Conservation (phyloP, 2,329 filamentous ascomycete species). For the Ophiostoma piceae region DNA sequence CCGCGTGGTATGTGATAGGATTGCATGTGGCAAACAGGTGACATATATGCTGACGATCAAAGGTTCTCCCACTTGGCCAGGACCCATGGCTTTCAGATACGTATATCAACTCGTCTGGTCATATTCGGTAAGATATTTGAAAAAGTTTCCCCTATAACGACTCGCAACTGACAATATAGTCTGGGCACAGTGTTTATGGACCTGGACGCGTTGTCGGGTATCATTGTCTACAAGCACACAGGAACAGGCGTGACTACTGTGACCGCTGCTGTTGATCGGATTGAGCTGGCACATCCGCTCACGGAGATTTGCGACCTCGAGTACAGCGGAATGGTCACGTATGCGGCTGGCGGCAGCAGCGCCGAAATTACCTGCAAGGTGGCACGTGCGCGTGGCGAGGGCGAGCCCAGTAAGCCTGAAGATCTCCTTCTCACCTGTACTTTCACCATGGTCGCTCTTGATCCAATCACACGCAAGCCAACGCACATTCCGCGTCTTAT, state of each 20-base stretch:
- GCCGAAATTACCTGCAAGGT: constrained; percentile 71
- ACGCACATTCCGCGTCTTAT: constrained; percentile 54
- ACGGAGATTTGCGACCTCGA: constrained; percentile 75
- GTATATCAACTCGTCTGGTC: constrained; percentile 70
- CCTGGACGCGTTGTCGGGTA: constrained; percentile 68
- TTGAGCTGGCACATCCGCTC: constrained; percentile 61
- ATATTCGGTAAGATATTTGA: constrained; percentile 48
- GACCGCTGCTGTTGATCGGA: constrained; percentile 47
- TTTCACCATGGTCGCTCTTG: constrained; percentile 72
- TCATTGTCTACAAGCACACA: constrained; percentile 67
- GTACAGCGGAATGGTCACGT: constrained; percentile 57
- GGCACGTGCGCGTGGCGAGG: constrained; percentile 58
- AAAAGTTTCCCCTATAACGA: no score
- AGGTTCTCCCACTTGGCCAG: constrained; percentile 57
- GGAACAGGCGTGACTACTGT: constrained; percentile 50
- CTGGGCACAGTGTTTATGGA: constrained; percentile 75
- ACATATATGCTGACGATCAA: not conserved
- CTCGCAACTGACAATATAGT: not conserved
- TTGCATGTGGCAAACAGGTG: not conserved
- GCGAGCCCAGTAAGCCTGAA: constrained; percentile 45
- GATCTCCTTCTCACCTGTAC: constrained; percentile 46
- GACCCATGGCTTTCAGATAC: constrained; percentile 74
- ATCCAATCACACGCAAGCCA: constrained; percentile 61
- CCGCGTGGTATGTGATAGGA: constrained; percentile 46
- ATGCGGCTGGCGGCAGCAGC: constrained; percentile 66